A percentile compares a stretch with the other conserved stretches of the same genome.
Evolutionary conservation across 345 rosid species (phyloP).

Genomic region (Populus simonii): DNA sequence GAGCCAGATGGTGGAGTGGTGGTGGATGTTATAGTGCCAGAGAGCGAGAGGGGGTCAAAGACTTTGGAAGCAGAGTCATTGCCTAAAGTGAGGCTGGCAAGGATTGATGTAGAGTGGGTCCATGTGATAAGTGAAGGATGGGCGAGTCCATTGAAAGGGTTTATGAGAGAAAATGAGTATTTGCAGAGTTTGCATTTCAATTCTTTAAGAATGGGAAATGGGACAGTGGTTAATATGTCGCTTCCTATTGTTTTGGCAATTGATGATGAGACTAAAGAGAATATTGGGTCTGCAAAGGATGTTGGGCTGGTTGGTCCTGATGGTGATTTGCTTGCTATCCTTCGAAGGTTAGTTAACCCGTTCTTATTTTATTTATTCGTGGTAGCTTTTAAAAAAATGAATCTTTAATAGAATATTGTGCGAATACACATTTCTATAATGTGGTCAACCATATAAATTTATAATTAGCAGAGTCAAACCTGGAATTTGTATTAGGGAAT

Average conservation of each 20-base stretch:
- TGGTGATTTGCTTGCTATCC: constrained; percentile 63
- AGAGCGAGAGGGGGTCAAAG: constrained; percentile 47
- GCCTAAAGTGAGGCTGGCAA: constrained; percentile 62
- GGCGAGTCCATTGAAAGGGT: constrained; percentile 93
- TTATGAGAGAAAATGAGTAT: constrained; percentile 92
- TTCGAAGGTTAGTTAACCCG: constrained; percentile 49
- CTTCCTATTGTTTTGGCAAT: constrained; percentile 94
- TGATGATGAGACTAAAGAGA: constrained; percentile 69
- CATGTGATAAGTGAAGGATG: constrained; percentile 93
- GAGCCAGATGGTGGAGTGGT: constrained; percentile 89
- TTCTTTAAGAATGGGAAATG: constrained; percentile 57
- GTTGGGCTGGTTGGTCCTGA: constrained; percentile 62
- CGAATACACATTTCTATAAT: background rate
- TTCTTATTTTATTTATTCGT: background rate
- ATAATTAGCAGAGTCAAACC: background rate
- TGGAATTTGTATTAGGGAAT: background rate
- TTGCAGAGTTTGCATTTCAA: constrained; percentile 88
- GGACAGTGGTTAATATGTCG: constrained; percentile 76
- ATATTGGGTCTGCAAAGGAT: constrained; percentile 48
- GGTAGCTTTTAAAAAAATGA: background rate
- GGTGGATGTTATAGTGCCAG: constrained; percentile 69
- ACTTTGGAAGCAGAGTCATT: constrained; percentile 54
- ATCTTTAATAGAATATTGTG: background rate
- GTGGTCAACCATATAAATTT: background rate
- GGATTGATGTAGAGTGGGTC: constrained; percentile 90